Conservation (phyloP, 305 asterid species). For the Fraxinus paxiana region DNA sequence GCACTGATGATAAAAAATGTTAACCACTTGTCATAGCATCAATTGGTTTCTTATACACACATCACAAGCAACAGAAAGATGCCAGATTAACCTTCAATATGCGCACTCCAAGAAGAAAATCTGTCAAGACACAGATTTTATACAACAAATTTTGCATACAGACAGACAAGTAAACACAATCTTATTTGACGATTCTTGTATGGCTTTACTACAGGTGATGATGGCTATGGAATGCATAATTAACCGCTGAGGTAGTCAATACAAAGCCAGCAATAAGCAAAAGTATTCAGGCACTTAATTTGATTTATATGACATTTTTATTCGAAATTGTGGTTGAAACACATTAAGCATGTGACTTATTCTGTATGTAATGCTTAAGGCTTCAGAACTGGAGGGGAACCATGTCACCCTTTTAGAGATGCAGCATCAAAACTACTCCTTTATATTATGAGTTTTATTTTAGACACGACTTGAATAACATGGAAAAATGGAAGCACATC, state of each 20-base stretch:
- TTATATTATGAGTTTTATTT: neutral
- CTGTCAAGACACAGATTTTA: neutral
- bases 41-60: too few species aligned
- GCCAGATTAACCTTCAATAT: neutral
- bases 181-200: neutral
- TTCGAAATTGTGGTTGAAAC: neutral
- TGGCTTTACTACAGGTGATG: conserved; percentile 30
- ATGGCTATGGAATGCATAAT: conserved; percentile 24
- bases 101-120: neutral
- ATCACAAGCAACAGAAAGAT: neutral
- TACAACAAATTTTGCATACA: neutral
- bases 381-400: neutral
- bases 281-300: neutral
- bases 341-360: neutral
- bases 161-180: neutral
- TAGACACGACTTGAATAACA: neutral
- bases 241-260: conserved; percentile 17
- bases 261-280: neutral
- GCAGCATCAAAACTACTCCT: neutral
- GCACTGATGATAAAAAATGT: too few species aligned
- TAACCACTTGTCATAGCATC: too few species aligned
- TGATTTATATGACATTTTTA: neutral
- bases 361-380: neutral
- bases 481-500: neutral
- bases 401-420: neutral